Evolutionary conservation across 306 rosid species (phyloP).

Genomic region (Lathyrus tuberosus): DNA sequence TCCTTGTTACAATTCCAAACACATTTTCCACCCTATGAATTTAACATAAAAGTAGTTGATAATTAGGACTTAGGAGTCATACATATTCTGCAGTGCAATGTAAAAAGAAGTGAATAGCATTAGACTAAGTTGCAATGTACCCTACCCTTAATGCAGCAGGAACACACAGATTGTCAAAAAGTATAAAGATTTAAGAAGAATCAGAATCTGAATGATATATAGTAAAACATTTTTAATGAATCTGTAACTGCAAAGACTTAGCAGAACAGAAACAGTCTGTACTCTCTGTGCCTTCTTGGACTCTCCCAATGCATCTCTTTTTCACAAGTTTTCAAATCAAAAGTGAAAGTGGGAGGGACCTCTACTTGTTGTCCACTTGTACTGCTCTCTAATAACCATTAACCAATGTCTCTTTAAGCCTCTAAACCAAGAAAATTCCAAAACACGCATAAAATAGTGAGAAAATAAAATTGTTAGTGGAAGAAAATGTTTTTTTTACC

Average conservation of each 20-base stretch:
- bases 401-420: slow-evolving; percentile 27
- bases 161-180: slow-evolving; percentile 34
- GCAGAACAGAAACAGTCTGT: slow-evolving; percentile 40
- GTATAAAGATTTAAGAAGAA: slow-evolving; percentile 39
- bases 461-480: not conserved
- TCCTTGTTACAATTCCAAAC: no score
- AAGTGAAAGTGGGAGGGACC: slow-evolving; percentile 26
- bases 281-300: slow-evolving; percentile 39
- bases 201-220: slow-evolving; percentile 44
- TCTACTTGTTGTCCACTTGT: not conserved
- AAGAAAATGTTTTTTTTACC: no score
- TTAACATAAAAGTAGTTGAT: no score
- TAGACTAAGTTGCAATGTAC: slow-evolving; percentile 2
- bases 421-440: not conserved
- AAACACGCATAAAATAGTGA: no score
- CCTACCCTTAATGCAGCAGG: not conserved
- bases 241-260: slow-evolving; percentile 37
- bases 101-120: not conserved
- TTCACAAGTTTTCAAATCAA: slow-evolving; percentile 37
- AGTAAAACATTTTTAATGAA: slow-evolving; percentile 33
- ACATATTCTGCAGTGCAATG: no score
- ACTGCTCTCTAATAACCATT: not conserved
- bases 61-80: no score
- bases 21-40: no score
- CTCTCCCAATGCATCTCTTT: slow-evolving; percentile 52